Conservation (phyloP, 202 grass and related monocot species). For the Miscanthus sacchariflorus region DNA sequence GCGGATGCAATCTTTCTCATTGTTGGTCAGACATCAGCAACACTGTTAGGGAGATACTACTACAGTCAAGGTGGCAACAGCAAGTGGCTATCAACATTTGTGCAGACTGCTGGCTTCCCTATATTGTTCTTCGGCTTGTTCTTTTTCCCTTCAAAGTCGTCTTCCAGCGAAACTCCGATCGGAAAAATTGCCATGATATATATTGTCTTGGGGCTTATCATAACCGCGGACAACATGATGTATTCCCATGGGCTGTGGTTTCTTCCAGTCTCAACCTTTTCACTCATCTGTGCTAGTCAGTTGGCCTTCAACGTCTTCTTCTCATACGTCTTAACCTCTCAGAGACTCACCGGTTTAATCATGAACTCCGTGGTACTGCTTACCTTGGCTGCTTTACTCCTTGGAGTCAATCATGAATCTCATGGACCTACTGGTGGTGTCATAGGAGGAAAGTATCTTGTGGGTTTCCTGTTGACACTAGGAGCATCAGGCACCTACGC, state of each 20-base stretch:
- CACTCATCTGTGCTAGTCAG: constrained; percentile 83
- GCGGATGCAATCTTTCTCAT: constrained; percentile 56
- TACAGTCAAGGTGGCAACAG: constrained; percentile 71
- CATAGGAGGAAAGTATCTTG: constrained; percentile 46
- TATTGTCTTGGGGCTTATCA: constrained; percentile 64
- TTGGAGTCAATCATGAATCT: constrained; percentile 59
- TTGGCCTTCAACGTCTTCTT: constrained; percentile 84
- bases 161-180: constrained; percentile 16
- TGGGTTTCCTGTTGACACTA: constrained; percentile 66
- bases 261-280: constrained; percentile 76
- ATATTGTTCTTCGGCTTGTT: constrained; percentile 59
- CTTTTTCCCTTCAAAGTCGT: constrained; percentile 40
- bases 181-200: constrained; percentile 64
- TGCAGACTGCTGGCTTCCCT: constrained; percentile 61
- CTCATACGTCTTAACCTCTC: constrained; percentile 75
- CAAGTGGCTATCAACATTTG: constrained; percentile 67
- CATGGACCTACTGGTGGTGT: constrained; percentile 21
- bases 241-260: constrained; percentile 77
- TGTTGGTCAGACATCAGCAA: constrained; percentile 57
- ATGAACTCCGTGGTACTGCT: constrained; percentile 82
- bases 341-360: constrained; percentile 72
- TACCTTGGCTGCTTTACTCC: constrained; percentile 68
- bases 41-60: constrained; percentile 69
- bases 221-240: constrained; percentile 83
- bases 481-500: constrained; percentile 69